Base-by-base conservation (phyloP, 2,329 filamentous ascomycete species). In the Didymella arachidicola region DNA sequence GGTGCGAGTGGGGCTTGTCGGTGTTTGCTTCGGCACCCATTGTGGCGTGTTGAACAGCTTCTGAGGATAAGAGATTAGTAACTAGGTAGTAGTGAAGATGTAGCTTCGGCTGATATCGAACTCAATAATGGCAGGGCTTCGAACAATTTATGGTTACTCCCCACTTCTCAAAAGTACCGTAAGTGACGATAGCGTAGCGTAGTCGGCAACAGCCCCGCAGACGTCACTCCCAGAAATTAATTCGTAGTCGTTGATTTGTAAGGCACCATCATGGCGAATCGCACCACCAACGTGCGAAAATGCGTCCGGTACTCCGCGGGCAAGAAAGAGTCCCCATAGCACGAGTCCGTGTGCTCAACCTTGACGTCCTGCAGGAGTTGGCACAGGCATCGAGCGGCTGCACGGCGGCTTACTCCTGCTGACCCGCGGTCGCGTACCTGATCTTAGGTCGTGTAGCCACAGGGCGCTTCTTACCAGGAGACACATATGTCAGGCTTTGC, bases 1-100 rank as follows among this genome's bases (percentile, higher is more conserved):
- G 73, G 53, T 75, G 70, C 36, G 68, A 69, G 54, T 74, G 72
- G 36, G 68, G 64, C 18, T 63, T 68, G 10, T 66, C 61, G 19
- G 66, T 65, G 45, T 70, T 59, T 30, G 66, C 59, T 59, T 69
- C 55, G 11, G 62, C 57, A 36, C 62, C 60, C 70, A 74, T 73
- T 30, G 6, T 67, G 53, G 52, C 52, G 59, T 7, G 29, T 16
- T 11, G 18, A 41, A 6, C 14, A 26, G 30, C 25, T 48, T 19
- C 38, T 11, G 22, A 8, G 18, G 22, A 26, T 7, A 26, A 42
- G 18, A 4, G 6, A 19, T 2, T 25, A 3, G 26, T 22, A 22
- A 2, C 22, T 22, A 22, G 22, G 22, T 19, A 10, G 4, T 19
- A 19, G 27, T 11, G 27, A 36, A 38, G 36, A 22, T n/a, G 22